A percentile compares a stretch with the other conserved stretches of the same genome.
phyloP scores from a whole-genome alignment of 352 stramenopile species.

The Globisporangium cylindrosporum region DNA sequence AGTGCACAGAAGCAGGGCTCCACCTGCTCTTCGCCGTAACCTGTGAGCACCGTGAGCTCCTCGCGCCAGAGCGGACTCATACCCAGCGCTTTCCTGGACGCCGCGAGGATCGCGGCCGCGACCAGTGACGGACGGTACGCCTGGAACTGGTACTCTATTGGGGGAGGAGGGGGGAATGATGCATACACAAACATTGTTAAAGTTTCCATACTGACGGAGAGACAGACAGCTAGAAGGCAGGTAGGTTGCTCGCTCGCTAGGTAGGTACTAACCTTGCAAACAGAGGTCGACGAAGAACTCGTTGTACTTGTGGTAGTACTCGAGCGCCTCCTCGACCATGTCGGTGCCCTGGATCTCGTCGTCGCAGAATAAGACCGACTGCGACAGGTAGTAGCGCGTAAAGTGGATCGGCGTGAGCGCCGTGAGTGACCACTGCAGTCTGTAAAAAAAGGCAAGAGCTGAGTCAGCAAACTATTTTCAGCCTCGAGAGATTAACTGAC shows the following conservation, averaged over 20 bases:
- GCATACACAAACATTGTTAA: not conserved
- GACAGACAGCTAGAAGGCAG: not conserved
- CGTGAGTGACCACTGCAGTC: slow-evolving; percentile 68
- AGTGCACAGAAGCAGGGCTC: slow-evolving; percentile 82
- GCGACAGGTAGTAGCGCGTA: slow-evolving; percentile 72
- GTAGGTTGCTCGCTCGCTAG: too few relatives aligned
- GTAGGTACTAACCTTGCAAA: slow-evolving; percentile 30
- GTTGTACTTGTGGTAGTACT: slow-evolving; percentile 83
- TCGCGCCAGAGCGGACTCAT: slow-evolving; percentile 82
- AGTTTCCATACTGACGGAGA: not conserved
- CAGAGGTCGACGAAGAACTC: slow-evolving; percentile 87
- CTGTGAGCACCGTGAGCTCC: slow-evolving; percentile 75
- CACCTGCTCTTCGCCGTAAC: slow-evolving; percentile 78
- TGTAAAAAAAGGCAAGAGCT: slow-evolving; percentile 24
- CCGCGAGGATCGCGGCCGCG: slow-evolving; percentile 70
- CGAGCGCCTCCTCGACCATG: slow-evolving; percentile 70
- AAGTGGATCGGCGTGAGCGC: slow-evolving; percentile 79
- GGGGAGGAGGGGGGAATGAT: not conserved
- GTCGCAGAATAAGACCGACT: slow-evolving; percentile 77
- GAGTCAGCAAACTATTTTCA: slow-evolving; percentile 14
- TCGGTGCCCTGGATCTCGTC: slow-evolving; percentile 71
- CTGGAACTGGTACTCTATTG: slow-evolving; percentile 73
- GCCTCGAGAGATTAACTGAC: not conserved
- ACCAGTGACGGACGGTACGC: slow-evolving; percentile 81
- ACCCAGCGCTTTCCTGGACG: slow-evolving; percentile 70